phyloP scores from a whole-genome alignment of 371 early-diverging fungal genomes.

The Rhizopus arrhizus region DNA sequence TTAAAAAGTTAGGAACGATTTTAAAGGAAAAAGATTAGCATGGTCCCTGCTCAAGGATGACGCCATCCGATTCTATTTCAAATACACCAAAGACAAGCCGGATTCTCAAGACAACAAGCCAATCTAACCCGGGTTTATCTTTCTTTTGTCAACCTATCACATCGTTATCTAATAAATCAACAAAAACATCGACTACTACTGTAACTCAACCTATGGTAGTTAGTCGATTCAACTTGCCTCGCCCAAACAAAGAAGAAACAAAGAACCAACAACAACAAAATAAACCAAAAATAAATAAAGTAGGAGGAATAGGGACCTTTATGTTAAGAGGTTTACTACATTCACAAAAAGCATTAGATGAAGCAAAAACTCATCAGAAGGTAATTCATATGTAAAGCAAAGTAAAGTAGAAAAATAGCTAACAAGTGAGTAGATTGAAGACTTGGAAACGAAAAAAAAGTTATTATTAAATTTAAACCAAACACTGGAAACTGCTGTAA shows the following conservation, averaged over 20 bases:
- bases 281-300: conserved; percentile 16
- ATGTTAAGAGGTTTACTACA: conserved; percentile 20
- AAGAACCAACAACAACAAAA: conserved; percentile 6
- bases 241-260: not conserved
- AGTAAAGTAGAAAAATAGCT: not conserved
- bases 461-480: conserved; percentile 46
- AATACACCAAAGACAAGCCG: not conserved
- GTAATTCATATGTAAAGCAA: conserved; percentile 13
- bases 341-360: conserved; percentile 21
- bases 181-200: conserved; percentile 1
- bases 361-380: conserved; percentile 49
- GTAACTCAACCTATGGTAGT: conserved; percentile 19
- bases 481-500: conserved; percentile 48
- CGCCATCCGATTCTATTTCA: not conserved
- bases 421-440: conserved; percentile 40
- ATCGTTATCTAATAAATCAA: conserved; percentile 2
- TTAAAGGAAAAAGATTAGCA: not conserved
- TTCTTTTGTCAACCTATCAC: conserved; percentile 27
- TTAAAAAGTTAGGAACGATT: not conserved
- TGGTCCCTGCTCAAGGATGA: not conserved
- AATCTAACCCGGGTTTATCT: conserved; percentile 30
- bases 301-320: conserved; percentile 22
- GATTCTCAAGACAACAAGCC: conserved; percentile 9
- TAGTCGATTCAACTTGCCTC: conserved; percentile 21
- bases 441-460: conserved; percentile 55